These are phyloP conservation scores for Volvox carteri DNA, from an alignment of 163 green algal species.

Conservation along the genomic window DNA sequence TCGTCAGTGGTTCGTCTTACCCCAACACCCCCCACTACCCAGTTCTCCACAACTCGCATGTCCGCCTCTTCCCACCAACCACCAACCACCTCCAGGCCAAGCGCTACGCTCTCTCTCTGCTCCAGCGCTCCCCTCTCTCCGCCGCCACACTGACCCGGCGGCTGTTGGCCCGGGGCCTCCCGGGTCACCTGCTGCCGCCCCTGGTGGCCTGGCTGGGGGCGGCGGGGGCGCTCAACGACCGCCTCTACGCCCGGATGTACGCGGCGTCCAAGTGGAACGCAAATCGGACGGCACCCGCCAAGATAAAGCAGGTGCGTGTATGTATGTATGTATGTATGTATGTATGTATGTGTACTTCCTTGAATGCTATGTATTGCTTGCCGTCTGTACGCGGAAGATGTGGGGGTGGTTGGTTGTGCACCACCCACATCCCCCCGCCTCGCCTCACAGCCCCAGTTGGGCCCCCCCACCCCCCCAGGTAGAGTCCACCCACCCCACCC, in stretches of 20 bases:
- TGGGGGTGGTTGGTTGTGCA: no score
- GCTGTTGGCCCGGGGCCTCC: conserved; percentile 11
- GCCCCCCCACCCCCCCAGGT: no score
- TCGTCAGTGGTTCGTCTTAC: no score
- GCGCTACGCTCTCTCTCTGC: neutral
- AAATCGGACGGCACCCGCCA: conserved; percentile 2
- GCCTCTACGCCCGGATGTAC: conserved; percentile 10
- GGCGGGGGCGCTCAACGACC: conserved; percentile 20
- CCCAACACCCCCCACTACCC: neutral
- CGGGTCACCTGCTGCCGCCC: neutral
- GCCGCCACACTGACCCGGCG: neutral
- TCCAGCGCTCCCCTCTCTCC: conserved; percentile 16
- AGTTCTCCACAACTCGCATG: no score
- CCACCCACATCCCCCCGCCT: no score
- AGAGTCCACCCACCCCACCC: no score
- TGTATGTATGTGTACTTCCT: neutral
- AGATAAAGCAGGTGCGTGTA: conserved; percentile 19
- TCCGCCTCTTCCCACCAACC: no score
- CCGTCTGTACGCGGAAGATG: neutral
- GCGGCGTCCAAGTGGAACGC: conserved; percentile 24
- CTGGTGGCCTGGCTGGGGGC: conserved; percentile 21
- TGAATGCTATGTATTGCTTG: neutral
- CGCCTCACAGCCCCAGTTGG: no score
- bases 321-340: neutral
- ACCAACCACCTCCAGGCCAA: conserved; percentile 29